phyloP scores from a whole-genome alignment of 2,329 filamentous ascomycete genomes.

The Pseudogymnoascus sp. region DNA sequence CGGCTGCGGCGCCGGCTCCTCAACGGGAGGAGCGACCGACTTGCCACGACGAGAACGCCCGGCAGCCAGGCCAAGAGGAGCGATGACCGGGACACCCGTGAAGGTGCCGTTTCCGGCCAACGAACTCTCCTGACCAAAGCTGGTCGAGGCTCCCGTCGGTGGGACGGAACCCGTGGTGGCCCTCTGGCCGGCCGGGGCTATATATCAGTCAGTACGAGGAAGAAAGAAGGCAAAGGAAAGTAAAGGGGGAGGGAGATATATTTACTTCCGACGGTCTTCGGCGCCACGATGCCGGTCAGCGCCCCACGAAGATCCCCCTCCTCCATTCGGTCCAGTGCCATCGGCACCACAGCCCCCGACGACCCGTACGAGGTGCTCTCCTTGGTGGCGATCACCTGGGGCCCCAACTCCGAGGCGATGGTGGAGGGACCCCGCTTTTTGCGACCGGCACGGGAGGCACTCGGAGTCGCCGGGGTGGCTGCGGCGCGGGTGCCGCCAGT shows the following conservation, averaged over 20 bases:
- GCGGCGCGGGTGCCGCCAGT: neutral
- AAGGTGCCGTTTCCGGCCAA: neutral
- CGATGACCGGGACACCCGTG: neutral
- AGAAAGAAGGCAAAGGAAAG: neutral
- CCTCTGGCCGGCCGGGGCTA: constrained; percentile 3
- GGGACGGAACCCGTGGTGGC: constrained; percentile 4
- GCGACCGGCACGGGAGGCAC: neutral
- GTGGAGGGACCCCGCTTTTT: constrained; percentile 3
- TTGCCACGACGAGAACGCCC: neutral
- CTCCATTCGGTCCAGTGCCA: constrained; percentile 1
- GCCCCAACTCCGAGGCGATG: neutral
- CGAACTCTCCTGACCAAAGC: constrained; percentile 3
- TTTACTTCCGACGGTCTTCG: neutral
- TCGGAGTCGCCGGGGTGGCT: neutral
- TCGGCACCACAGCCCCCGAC: constrained; percentile 2
- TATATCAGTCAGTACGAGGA: neutral
- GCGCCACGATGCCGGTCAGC: constrained; percentile 2
- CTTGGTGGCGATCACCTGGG: neutral
- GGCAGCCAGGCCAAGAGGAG: neutral
- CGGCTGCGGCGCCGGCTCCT: neutral
- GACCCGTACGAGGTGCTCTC: constrained; percentile 10
- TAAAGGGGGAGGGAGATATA: neutral
- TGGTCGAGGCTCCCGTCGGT: constrained; percentile 2
- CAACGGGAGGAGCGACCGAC: neutral
- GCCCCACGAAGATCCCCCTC: neutral